Conservation (phyloP, 306 rosid genomes). For the Nissolia schottii region DNA sequence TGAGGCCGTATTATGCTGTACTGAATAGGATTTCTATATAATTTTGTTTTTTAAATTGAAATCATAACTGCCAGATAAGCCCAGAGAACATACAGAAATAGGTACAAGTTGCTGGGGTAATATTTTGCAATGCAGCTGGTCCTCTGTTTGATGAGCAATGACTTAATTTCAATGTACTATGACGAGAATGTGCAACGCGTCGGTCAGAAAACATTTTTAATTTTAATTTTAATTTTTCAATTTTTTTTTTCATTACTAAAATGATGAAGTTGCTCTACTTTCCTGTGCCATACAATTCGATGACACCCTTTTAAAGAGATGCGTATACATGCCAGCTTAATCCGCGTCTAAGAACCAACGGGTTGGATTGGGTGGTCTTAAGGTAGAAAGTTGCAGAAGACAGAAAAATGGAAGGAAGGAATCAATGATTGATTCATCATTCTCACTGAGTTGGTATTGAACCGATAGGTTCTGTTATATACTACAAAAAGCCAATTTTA, state of each 20-base stretch:
- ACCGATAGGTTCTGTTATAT: no score
- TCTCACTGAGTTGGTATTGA: no score
- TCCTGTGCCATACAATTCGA: constrained; percentile 63
- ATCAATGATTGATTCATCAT: no score
- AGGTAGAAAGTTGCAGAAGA: no score
- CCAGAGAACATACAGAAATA: constrained; percentile 36
- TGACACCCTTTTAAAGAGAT: no score
- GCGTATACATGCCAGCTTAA: no score
- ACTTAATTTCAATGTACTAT: constrained; percentile 33
- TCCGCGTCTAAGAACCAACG: no score
- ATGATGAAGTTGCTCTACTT: constrained; percentile 58
- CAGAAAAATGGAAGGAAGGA: no score
- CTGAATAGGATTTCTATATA: neutral
- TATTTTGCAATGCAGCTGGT: constrained; percentile 21
- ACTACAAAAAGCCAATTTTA: no score
- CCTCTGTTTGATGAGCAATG: constrained; percentile 34
- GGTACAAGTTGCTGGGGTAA: constrained; percentile 20
- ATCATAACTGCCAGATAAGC: neutral
- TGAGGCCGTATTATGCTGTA: neutral
- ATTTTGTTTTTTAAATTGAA: neutral
- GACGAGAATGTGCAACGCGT: constrained; percentile 56
- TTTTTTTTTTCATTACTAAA: constrained; percentile 64
- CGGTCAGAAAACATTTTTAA: constrained; percentile 69
- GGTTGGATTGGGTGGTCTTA: no score
- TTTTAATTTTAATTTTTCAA: no score